Percentiles rank a stretch among this genome's conserved stretches.
phyloP scores from a whole-genome alignment of 2,329 filamentous ascomycete genomes.

The Colletotrichum nymphaeae region DNA sequence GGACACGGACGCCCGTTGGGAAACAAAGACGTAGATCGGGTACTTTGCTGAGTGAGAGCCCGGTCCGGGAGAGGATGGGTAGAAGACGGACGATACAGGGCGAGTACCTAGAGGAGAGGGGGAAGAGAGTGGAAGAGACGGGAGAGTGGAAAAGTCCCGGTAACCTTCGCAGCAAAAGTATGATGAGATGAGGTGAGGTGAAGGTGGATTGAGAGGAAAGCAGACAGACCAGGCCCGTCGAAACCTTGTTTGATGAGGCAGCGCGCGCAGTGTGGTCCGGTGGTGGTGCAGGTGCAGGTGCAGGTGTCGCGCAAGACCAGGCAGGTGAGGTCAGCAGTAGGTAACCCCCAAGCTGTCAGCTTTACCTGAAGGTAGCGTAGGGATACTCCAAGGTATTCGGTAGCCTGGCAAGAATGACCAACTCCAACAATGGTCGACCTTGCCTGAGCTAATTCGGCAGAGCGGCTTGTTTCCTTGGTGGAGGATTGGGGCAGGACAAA shows the following conservation, averaged over 20 bases:
- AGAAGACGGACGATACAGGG: background rate
- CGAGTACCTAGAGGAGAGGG: background rate
- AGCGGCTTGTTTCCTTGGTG: background rate
- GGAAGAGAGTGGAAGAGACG: background rate
- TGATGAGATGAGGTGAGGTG: background rate
- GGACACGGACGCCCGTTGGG: background rate
- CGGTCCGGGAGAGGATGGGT: background rate
- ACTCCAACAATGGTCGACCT: background rate
- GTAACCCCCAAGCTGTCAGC: slow-evolving; percentile 3
- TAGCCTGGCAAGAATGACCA: background rate
- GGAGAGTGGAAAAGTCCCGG: background rate
- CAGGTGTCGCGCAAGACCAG: slow-evolving; percentile 18
- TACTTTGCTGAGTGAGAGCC: background rate
- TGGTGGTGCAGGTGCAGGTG: background rate
- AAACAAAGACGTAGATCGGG: background rate
- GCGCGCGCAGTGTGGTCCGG: background rate
- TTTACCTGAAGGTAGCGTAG: background rate
- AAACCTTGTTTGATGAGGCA: slow-evolving; percentile 35
- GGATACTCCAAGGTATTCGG: background rate
- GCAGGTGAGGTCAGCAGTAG: slow-evolving; percentile 15
- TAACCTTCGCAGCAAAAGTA: background rate
- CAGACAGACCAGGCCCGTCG: slow-evolving; percentile 17
- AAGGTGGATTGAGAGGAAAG: background rate
- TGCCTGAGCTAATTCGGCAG: background rate
- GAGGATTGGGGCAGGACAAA: background rate